Evolutionary conservation across 2,329 filamentous ascomycete species (phyloP), one percentile per base, ranked within the genome.

Genomic region (Fusarium humuli): DNA sequence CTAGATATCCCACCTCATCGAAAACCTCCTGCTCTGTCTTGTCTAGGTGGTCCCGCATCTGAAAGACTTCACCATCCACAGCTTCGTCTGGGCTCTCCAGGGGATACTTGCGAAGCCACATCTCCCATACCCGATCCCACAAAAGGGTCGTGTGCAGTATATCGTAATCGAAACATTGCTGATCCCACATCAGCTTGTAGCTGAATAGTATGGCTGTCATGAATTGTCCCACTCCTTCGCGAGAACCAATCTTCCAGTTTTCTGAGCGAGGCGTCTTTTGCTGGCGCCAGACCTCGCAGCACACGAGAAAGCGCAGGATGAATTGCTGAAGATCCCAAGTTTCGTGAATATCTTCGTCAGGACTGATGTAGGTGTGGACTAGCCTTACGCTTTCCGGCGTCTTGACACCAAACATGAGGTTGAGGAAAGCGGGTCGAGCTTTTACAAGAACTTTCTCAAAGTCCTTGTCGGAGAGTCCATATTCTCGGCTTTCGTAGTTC

Each of bases 61-160:
- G 55, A 50, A 77, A 71, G 14, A 52, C 20, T 6, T 66, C 55
- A 1, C 55, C 65, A 11, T 62, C 49, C 3, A 55, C 29, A 12
- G 50, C 53, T 18, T 62, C 55, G 1, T 49, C 30, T 8, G 32
- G 40, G 6, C 53, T 37, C 10, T 58, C 46, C 7, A 69, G 16
- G 23, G 74, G 74, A 41, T 74, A 77, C 53, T 67, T 61, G 2
- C 69, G 59, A 44, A 77, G 20, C 79, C 77, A 80, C n/a, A 61
- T 37, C 14, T 77, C 70, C 78, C 78, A 80, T 9, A 73, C 45
- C 13, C 55, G 44, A 25, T 77, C 70, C 71, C 73, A 76, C 9
- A 48, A 29, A 8, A 66, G 34, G 7, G 66, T 62, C 12, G 53
- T 42, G 3, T 34, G 23, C 2, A 66, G 30, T 11, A 56, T 49